A percentile compares a stretch with the other conserved stretches of the same genome.
Evolutionary conservation across 73 alveolate genomes (phyloP).

Genomic region (Paramecium bursaria): DNA sequence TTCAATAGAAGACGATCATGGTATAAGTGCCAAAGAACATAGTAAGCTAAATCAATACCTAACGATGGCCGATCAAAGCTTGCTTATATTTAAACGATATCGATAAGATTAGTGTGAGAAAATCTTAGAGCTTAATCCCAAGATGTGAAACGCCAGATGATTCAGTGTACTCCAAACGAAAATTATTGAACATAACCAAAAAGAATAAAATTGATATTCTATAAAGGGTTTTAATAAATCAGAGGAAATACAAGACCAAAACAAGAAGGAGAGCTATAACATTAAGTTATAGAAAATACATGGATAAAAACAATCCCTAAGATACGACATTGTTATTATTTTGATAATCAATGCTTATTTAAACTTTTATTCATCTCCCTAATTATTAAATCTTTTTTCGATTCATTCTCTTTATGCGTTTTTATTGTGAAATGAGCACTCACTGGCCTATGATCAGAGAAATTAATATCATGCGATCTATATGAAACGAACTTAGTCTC

Average conservation of each 20-base stretch:
- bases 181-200: constrained; percentile 1
- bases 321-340: too few relatives aligned
- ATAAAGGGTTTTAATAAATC: background rate
- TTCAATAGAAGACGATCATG: constrained; percentile 7
- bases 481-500: background rate
- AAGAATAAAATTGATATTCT: constrained; percentile 2
- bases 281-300: background rate
- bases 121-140: background rate
- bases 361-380: constrained; percentile 3
- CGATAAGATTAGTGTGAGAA: constrained; percentile 39
- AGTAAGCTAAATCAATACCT: background rate
- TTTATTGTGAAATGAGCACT: constrained; percentile 8
- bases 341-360: too few relatives aligned
- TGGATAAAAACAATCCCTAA: too few relatives aligned
- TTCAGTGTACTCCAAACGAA: background rate
- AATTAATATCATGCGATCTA: constrained; percentile 27
- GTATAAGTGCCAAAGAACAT: constrained; percentile 20
- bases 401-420: constrained; percentile 12
- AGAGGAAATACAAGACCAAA: background rate
- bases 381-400: background rate
- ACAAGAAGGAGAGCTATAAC: constrained; percentile 38
- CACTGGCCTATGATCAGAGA: constrained; percentile 55
- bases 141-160: background rate
- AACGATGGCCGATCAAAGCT: constrained; percentile 44
- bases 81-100: constrained; percentile 36